Evolutionary conservation across 1,139 yeast species (phyloP).

Genomic region (Yamadazyma atlantica): DNA sequence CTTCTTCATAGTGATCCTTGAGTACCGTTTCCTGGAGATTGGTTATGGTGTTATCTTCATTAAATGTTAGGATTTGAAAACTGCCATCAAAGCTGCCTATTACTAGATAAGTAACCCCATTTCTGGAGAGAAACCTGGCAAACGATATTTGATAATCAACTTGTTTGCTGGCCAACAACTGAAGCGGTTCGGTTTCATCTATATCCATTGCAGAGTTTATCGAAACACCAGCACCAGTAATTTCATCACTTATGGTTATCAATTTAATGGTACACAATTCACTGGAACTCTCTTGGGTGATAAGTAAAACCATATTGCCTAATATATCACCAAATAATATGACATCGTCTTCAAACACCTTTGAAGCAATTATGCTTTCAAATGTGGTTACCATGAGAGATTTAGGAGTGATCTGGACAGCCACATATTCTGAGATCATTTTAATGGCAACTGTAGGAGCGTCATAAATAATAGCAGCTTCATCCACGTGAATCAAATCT

Average conservation of each 20-base stretch:
- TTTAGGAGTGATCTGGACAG: constrained; percentile 29
- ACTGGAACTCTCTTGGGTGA: constrained; percentile 14
- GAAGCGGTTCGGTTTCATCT: constrained; percentile 3
- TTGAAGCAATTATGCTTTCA: constrained; percentile 8
- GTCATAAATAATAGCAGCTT: constrained; percentile 13
- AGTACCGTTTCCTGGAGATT: too few species aligned
- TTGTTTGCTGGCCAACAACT: constrained; percentile 2
- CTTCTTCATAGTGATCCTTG: too few species aligned
- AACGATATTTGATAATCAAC: constrained; percentile 21
- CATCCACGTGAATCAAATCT: constrained; percentile 27
- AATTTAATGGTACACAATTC: constrained; percentile 1
- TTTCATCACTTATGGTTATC: background rate
- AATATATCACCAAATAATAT: constrained; percentile 18
- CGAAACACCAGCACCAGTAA: background rate
- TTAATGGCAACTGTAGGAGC: constrained; percentile 9
- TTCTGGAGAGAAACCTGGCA: constrained; percentile 11
- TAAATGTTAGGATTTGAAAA: constrained; percentile 6
- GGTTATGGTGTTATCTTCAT: too few species aligned
- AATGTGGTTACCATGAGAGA: constrained; percentile 25
- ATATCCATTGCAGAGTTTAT: background rate
- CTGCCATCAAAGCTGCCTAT: constrained; percentile 25
- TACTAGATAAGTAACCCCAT: constrained; percentile 7
- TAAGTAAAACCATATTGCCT: constrained; percentile 14
- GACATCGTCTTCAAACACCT: constrained; percentile 9
- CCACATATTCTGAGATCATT: constrained; percentile 7